Conservation (phyloP, 257 asterid genomes). For the Nicotiana paniculata region DNA sequence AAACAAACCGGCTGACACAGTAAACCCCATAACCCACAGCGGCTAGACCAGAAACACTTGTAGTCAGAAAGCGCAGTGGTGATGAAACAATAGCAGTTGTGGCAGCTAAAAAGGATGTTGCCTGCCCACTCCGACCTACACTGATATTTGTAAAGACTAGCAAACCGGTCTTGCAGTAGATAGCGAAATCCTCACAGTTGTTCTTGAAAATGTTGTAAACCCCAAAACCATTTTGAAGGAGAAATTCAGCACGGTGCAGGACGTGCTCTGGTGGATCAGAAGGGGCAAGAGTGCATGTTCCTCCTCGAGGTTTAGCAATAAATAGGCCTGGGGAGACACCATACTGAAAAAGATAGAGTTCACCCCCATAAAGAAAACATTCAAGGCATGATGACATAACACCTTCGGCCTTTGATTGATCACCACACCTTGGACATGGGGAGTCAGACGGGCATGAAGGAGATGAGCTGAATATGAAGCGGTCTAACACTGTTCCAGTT, state of each 20-base stretch:
- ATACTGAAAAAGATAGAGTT: conserved; percentile 58
- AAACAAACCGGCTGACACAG: conserved; percentile 52
- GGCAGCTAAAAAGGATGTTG: conserved; percentile 61
- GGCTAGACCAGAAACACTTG: conserved; percentile 50
- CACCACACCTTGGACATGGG: conserved; percentile 74
- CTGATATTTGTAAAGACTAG: conserved; percentile 46
- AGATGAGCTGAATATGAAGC: conserved; percentile 61
- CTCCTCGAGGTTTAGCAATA: conserved; percentile 79
- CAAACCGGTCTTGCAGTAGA: conserved; percentile 88
- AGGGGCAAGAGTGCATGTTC: conserved; percentile 70
- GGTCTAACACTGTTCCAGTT: conserved; percentile 70
- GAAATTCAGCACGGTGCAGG: conserved; percentile 62
- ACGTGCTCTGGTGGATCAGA: conserved; percentile 61
- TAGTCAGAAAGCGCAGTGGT: conserved; percentile 71
- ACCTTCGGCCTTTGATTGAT: conserved; percentile 49
- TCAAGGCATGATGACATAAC: conserved; percentile 87
- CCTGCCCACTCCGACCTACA: conserved; percentile 85
- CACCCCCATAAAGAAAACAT: conserved; percentile 69
- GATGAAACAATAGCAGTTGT: conserved; percentile 52
- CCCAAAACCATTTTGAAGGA: conserved; percentile 81
- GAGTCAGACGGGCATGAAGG: conserved; percentile 42
- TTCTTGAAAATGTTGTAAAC: conserved; percentile 57
- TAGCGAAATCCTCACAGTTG: conserved; percentile 89
- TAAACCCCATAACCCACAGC: conserved; percentile 63
- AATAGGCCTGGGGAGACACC: conserved; percentile 45